phyloP scores from a whole-genome alignment of 441 rosid species.

The Hura crepitans region DNA sequence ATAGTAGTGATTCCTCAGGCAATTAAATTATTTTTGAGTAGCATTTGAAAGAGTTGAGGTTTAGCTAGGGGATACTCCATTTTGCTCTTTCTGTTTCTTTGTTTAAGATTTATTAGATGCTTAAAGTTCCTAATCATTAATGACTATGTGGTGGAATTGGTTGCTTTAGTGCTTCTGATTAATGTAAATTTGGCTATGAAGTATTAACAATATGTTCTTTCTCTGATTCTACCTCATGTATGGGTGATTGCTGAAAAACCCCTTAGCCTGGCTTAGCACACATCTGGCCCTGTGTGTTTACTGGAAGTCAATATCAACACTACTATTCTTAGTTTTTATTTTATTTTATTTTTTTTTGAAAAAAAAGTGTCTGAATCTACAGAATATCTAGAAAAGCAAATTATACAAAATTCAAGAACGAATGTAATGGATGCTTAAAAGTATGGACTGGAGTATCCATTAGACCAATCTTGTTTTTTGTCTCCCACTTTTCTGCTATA shows the following conservation, averaged over 20 bases:
- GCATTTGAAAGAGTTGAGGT: neutral
- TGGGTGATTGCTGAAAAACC: neutral
- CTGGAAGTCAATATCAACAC: too few species aligned
- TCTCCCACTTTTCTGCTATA: neutral
- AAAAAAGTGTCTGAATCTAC: neutral
- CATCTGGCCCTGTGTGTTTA: neutral
- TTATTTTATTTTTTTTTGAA: too few species aligned
- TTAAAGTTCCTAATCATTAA: neutral
- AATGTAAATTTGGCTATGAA: neutral
- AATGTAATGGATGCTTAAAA: neutral
- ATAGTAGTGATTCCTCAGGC: neutral
- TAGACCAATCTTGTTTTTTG: neutral
- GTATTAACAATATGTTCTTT: neutral
- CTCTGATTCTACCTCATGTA: neutral
- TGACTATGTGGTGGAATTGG: neutral
- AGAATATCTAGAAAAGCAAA: neutral
- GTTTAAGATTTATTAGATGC: neutral
- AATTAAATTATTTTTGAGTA: neutral
- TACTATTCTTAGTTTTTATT: neutral
- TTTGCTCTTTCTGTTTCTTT: neutral
- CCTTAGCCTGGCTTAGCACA: neutral
- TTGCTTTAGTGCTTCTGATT: neutral
- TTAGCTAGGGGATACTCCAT: neutral
- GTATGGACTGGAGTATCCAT: neutral
- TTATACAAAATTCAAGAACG: neutral